phyloP scores from a whole-genome alignment of 495 filamentous ascomycete genomes.

The Penicillium nucicola region DNA sequence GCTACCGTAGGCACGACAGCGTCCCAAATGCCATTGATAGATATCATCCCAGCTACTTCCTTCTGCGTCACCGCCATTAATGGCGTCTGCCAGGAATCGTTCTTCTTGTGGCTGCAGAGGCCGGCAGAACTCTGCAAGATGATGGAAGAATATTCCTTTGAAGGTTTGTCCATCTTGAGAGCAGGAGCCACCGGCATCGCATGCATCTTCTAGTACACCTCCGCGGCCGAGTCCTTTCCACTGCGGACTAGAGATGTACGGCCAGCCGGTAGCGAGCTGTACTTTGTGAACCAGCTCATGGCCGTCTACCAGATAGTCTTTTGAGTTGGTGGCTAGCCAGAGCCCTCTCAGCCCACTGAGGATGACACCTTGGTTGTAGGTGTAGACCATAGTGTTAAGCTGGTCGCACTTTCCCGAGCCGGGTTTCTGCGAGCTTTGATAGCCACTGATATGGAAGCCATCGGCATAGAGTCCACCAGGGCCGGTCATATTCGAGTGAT shows the following conservation, averaged over 20 bases:
- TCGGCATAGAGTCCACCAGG: slow-evolving; percentile 75
- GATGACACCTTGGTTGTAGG: slow-evolving; percentile 96
- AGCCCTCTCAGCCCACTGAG: slow-evolving; percentile 80
- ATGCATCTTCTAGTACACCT: slow-evolving; percentile 82
- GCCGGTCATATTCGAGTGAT: slow-evolving; percentile 77
- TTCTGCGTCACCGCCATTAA: slow-evolving; percentile 15
- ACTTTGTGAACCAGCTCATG: slow-evolving; percentile 70
- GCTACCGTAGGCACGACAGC: slow-evolving; percentile 60
- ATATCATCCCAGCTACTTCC: slow-evolving; percentile 24
- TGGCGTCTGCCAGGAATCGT: slow-evolving; percentile 31
- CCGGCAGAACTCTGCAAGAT: slow-evolving; percentile 77
- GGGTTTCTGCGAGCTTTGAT: slow-evolving; percentile 41
- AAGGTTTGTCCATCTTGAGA: slow-evolving; percentile 89
- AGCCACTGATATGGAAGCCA: slow-evolving; percentile 84
- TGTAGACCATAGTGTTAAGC: slow-evolving; percentile 85
- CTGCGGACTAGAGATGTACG: slow-evolving; percentile 27
- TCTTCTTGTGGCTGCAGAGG: slow-evolving; percentile 48
- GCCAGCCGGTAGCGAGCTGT: slow-evolving; percentile 75
- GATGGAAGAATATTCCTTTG: slow-evolving; percentile 94
- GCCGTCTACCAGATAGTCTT: slow-evolving; percentile 71
- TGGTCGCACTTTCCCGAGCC: slow-evolving; percentile 65
- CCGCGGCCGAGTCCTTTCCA: slow-evolving; percentile 76
- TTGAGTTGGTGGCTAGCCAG: slow-evolving; percentile 65
- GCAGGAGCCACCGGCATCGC: slow-evolving; percentile 72
- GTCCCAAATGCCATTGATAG: slow-evolving; percentile 47